Base-by-base conservation (phyloP, 495 filamentous ascomycete species). In the Hyaloscypha hepaticicola region DNA sequence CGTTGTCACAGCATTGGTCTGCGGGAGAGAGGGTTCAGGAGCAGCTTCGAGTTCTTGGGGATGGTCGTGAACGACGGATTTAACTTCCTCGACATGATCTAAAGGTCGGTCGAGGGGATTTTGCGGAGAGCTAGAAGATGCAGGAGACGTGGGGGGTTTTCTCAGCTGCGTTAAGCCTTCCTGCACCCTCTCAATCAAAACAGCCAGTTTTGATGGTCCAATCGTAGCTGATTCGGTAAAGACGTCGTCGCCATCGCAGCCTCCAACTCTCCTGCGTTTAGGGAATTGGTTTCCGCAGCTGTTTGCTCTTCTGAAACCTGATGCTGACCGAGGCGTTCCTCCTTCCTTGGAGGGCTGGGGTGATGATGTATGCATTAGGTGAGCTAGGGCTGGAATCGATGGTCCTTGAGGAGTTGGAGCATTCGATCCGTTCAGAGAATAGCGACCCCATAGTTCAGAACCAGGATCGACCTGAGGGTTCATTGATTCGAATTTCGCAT, bases 371-470 rank as follows among this genome's bases (percentile, higher is more conserved):
- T 79, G 74, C 75, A 91, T 83, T 26, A 91, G 75, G 61, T 88
- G 82, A 27, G 84, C 79, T n/a, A 89, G 78, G 11, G 73, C 75
- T 64, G 77, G 85, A 70, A 79, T 84, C 38, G 73, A 69, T 28
- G 52, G 62, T 22, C 63, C 70, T 48, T 72, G 64, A 25, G 75
- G 78, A 29, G 72, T 73, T 2, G 76, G 75, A 24, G 70, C 77
- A 50, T 69, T 63, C 0, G 68, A 67, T 4, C 70, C 38, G 68
- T 66, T 65, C 25, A 77, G 60, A 33, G 81, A 84, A 71, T 91
- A 96, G 22, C 89, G 87, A 67, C 88, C 91, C 93, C 92, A 96
- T n/a, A 97, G 76, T 58, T 96, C 93, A 33, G 86, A 76, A 0
- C 89, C 89, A 27, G 94, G 89, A 74, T 99, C 95, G 50, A 87